A percentile compares a stretch with the other conserved stretches of the same genome.
Evolutionary conservation across 2,329 filamentous ascomycete genomes (phyloP).

Genomic region (Chlorencoelia australis): DNA sequence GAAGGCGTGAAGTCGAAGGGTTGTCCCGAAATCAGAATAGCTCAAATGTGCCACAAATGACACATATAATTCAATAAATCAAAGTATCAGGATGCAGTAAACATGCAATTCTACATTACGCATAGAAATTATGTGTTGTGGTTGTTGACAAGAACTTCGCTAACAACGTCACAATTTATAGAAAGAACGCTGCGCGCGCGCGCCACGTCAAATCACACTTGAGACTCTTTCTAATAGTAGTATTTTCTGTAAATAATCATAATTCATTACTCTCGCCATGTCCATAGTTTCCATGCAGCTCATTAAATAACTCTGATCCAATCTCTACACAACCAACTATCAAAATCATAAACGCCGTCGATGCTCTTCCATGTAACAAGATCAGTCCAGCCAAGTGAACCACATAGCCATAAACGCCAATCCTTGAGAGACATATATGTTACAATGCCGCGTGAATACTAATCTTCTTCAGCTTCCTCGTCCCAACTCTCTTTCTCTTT

Average conservation of each 20-base stretch:
- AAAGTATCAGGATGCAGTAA: too few species aligned
- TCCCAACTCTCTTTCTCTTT: slow-evolving; percentile 75
- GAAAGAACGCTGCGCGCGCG: too few species aligned
- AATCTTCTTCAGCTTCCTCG: slow-evolving; percentile 38
- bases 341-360: background rate
- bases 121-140: background rate
- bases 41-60: background rate
- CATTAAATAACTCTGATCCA: background rate
- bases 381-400: background rate
- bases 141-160: slow-evolving; percentile 1
- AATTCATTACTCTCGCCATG: too few species aligned
- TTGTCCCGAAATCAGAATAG: background rate
- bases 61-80: background rate
- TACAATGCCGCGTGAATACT: too few species aligned
- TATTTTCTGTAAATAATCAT: too few species aligned
- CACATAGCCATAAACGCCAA: background rate
- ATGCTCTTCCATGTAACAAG: background rate
- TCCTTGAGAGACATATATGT: background rate
- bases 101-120: too few species aligned
- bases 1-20: background rate
- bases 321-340: background rate
- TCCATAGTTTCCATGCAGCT: background rate
- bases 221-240: too few species aligned
- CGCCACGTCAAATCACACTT: too few species aligned
- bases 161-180: too few species aligned